Percentiles rank a stretch among this genome's conserved stretches.
phyloP scores from a whole-genome alignment of 2,329 filamentous ascomycete genomes.

The Fusarium euwallaceae region DNA sequence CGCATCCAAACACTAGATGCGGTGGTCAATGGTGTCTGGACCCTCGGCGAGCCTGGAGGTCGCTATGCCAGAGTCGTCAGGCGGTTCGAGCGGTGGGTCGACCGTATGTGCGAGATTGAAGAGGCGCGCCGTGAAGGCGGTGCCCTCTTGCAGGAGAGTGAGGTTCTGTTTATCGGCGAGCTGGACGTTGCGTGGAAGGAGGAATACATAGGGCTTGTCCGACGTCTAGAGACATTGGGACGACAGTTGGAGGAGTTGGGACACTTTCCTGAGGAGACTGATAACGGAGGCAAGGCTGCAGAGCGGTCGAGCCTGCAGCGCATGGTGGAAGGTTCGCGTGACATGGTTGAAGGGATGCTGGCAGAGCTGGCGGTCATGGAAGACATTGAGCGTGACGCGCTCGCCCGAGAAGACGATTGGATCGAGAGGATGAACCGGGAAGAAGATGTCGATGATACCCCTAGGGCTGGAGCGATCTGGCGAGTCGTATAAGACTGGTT shows the following conservation, averaged over 20 bases:
- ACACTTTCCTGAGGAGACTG: conserved; percentile 27
- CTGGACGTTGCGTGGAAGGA: conserved; percentile 71
- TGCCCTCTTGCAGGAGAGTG: conserved; percentile 52
- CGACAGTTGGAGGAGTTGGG: conserved; percentile 63
- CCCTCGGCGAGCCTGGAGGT: conserved; percentile 67
- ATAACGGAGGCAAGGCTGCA: conserved; percentile 10
- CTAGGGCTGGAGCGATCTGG: conserved; percentile 63
- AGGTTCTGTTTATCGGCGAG: conserved; percentile 64
- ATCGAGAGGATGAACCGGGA: conserved; percentile 66
- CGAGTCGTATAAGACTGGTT: conserved; percentile 49
- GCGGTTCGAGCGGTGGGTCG: conserved; percentile 72
- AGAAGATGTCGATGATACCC: conserved; percentile 53
- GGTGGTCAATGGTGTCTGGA: conserved; percentile 69
- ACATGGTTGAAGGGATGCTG: conserved; percentile 70
- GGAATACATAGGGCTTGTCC: conserved; percentile 65
- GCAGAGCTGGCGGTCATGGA: conserved; percentile 73
- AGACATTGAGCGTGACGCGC: conserved; percentile 69
- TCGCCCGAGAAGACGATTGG: conserved; percentile 70
- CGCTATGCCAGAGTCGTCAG: conserved; percentile 67
- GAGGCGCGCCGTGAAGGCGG: conserved; percentile 57
- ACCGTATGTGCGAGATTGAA: conserved; percentile 61
- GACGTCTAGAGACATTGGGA: conserved; percentile 69
- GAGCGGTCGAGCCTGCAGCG: conserved; percentile 57
- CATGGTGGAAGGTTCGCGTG: conserved; percentile 62
- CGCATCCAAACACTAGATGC: conserved; percentile 70